Percentiles rank a stretch among this genome's conserved stretches.
Evolutionary conservation across 192 early-diverging fungal species (phyloP).

Genomic region (Allomyces javanicus): DNA sequence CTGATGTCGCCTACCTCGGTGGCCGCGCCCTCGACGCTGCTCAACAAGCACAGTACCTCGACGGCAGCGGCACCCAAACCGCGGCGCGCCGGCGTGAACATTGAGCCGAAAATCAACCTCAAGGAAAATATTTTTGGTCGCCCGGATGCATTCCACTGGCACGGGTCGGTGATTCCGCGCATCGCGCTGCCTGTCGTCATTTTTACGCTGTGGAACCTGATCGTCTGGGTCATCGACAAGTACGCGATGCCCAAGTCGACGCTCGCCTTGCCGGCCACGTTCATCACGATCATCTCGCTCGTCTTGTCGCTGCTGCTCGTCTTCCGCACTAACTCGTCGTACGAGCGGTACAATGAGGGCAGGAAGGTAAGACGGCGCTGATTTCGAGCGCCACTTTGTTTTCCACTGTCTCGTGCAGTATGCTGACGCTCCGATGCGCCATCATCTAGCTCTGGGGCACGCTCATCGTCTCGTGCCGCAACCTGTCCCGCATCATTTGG

Average conservation of each 20-base stretch:
- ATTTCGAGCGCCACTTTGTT: too few species aligned
- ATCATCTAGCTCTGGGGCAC: constrained; percentile 13
- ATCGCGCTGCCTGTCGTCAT: not conserved
- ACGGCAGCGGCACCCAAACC: too few species aligned
- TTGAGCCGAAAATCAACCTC: not conserved
- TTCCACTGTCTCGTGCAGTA: too few species aligned
- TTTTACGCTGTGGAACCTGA: not conserved
- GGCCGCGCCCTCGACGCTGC: too few species aligned
- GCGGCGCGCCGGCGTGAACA: too few species aligned
- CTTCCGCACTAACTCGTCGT: not conserved
- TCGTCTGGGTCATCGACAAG: not conserved
- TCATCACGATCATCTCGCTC: not conserved
- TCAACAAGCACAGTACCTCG: too few species aligned
- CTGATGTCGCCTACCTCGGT: too few species aligned
- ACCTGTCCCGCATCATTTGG: constrained; percentile 27
- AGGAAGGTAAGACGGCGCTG: not conserved
- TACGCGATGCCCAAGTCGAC: not conserved
- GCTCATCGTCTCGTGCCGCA: constrained; percentile 19
- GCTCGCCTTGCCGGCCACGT: not conserved
- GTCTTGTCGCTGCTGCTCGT: not conserved
- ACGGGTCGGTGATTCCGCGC: not conserved
- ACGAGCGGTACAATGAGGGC: constrained; percentile 1
- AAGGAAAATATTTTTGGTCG: not conserved
- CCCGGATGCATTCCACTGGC: not conserved
- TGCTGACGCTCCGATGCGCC: too few species aligned